Evolutionary conservation across 129 eudicot species (phyloP).

Genomic region (Flaveria brownii): DNA sequence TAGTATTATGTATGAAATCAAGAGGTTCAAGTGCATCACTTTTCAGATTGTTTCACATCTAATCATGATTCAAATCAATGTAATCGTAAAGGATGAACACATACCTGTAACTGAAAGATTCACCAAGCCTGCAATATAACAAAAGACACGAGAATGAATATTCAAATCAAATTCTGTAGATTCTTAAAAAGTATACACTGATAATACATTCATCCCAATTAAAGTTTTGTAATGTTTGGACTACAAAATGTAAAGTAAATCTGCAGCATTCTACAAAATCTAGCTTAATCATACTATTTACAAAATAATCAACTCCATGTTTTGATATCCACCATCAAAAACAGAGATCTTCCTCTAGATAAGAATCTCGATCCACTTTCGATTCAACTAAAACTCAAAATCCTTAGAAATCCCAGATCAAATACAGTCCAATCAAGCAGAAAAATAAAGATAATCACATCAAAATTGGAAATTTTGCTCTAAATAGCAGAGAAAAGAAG

Average conservation of each 20-base stretch:
- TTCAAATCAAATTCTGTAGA: slow-evolving; percentile 2
- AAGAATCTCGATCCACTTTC: background rate
- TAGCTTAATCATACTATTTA: slow-evolving; percentile 10
- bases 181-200: background rate
- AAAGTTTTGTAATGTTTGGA: background rate
- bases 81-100: slow-evolving; percentile 22
- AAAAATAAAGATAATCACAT: background rate
- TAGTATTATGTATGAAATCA: background rate
- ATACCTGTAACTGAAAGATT: slow-evolving; percentile 85
- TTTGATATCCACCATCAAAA: slow-evolving; percentile 11
- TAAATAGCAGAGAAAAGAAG: background rate
- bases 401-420: slow-evolving; percentile 14
- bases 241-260: background rate
- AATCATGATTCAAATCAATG: slow-evolving; percentile 6
- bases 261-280: background rate
- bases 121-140: slow-evolving; percentile 67
- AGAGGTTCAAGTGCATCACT: background rate
- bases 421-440: slow-evolving; percentile 20
- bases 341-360: slow-evolving; percentile 16
- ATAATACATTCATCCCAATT: slow-evolving; percentile 7
- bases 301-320: slow-evolving; percentile 7
- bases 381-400: slow-evolving; percentile 11
- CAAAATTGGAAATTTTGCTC: background rate
- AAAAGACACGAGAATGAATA: slow-evolving; percentile 18
- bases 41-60: slow-evolving; percentile 25